Evolutionary conservation across 495 filamentous ascomycete species (phyloP).

Genomic region (Rostrohypoxylon terebratum): DNA sequence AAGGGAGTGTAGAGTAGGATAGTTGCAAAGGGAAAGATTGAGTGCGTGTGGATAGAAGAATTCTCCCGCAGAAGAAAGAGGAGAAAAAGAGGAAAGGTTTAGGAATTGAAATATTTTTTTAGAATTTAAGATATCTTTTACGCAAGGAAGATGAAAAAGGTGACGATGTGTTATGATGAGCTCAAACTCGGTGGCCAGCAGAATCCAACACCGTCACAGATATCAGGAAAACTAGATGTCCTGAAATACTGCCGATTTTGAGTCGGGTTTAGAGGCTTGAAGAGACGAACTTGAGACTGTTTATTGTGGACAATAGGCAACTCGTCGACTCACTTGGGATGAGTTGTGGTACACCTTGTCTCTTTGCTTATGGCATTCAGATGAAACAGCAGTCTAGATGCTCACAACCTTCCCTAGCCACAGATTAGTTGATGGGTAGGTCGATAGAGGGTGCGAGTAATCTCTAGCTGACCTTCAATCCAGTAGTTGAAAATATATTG

Average conservation of each 20-base stretch:
- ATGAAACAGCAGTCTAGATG: not conserved
- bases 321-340: not conserved
- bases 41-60: not conserved
- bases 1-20: not conserved
- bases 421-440: not conserved
- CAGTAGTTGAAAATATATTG: not conserved
- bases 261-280: not conserved
- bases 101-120: not conserved
- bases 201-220: not conserved
- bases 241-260: not conserved
- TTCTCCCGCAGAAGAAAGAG: not conserved
- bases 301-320: not conserved
- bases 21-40: not conserved
- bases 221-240: not conserved
- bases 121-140: not conserved
- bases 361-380: not conserved
- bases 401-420: not conserved
- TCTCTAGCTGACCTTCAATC: constrained; percentile 16
- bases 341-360: not conserved
- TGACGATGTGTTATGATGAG: not conserved
- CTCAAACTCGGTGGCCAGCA: not conserved
- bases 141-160: not conserved
- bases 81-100: not conserved
- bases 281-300: not conserved
- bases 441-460: not conserved